Evolutionary conservation across 305 asterid species (phyloP), one percentile per base, ranked within the genome.

Genomic region (Fraxinus greggii): DNA sequence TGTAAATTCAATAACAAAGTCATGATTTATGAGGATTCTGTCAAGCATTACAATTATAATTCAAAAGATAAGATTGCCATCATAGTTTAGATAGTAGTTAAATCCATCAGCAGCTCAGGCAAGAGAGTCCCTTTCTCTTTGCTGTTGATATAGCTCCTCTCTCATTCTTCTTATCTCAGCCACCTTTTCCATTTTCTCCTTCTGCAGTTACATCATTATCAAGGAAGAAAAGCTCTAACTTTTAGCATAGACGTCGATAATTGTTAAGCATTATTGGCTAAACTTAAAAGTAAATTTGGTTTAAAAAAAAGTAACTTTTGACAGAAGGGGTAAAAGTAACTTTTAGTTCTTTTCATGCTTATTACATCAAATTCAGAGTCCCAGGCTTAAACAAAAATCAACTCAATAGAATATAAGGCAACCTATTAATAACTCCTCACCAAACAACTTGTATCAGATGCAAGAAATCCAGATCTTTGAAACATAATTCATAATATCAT

Each of bases 111-210:
- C 75, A 80, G 85, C 87, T 92, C 81, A 88, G 84, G 92, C 88
- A 83, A 89, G 89, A 69, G 95, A 78, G 85, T 90, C 97, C 81
- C 82, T 86, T 80, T 88, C 90, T 32, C 82, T 89, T 84, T 92
- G 92, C 84, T 91, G 90, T 80, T 82, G 86, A 86, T 89, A 86
- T n/a, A 93, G 84, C 85, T 92, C 92, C 79, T 86, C 93, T 78
- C 86, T 89, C 89, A 89, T 90, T 85, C 81, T 91, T 86, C 90
- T 88, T 83, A 91, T 89, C 83, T 93, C 93, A 29, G 86, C 87
- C 82, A 92, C 97, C 76, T 86, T 90, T 86, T 88, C 92, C 94
- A 92, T 83, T 85, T 78, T 90, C 90, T 93, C 97, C 85, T 91
- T 86, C 97, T 91, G 93, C 86, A 82, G 42, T 75, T 6, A 76